Conservation (phyloP, 2,329 filamentous ascomycete genomes). For the Fulvia fulva region DNA sequence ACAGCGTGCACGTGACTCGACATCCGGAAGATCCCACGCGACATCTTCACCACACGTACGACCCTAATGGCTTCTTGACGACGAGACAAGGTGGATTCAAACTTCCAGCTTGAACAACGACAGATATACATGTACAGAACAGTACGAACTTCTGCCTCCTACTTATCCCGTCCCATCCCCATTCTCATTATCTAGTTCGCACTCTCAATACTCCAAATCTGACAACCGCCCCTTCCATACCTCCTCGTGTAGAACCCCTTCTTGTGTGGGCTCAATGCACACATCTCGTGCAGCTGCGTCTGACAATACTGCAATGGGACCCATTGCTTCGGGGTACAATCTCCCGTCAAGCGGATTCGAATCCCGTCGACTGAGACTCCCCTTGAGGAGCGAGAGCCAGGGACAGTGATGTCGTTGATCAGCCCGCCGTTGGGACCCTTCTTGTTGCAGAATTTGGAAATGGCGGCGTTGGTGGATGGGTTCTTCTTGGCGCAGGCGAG, state of each 20-base stretch:
- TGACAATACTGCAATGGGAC: conserved; percentile 23
- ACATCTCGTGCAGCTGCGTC: conserved; percentile 25
- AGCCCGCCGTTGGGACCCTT: not conserved
- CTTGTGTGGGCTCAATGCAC: conserved; percentile 8
- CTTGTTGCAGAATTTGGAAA: conserved; percentile 22
- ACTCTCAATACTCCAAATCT: conserved; percentile 18
- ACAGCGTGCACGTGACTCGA: too few species aligned
- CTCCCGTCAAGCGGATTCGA: conserved; percentile 15
- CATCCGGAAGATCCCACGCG: too few species aligned
- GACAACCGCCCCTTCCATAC: conserved; percentile 20
- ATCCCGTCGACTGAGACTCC: conserved; percentile 14
- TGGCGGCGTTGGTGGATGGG: conserved; percentile 20
- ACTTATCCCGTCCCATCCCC: not conserved
- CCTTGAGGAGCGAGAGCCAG: conserved; percentile 9
- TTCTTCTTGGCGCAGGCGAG: conserved; percentile 21
- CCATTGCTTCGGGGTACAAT: conserved; percentile 22
- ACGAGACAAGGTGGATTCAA: conserved; percentile 22
- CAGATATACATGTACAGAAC: not conserved
- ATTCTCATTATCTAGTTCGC: not conserved
- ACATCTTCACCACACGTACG: conserved; percentile 22
- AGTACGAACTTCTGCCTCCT: not conserved
- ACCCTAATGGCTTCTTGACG: conserved; percentile 24
- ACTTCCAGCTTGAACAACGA: conserved; percentile 12
- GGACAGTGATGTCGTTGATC: conserved; percentile 19
- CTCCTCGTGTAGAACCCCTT: conserved; percentile 6